These are phyloP conservation scores for Talaromyces sp. DNA, from an alignment of 2,329 filamentous ascomycete genomes.

Conservation along the genomic window DNA sequence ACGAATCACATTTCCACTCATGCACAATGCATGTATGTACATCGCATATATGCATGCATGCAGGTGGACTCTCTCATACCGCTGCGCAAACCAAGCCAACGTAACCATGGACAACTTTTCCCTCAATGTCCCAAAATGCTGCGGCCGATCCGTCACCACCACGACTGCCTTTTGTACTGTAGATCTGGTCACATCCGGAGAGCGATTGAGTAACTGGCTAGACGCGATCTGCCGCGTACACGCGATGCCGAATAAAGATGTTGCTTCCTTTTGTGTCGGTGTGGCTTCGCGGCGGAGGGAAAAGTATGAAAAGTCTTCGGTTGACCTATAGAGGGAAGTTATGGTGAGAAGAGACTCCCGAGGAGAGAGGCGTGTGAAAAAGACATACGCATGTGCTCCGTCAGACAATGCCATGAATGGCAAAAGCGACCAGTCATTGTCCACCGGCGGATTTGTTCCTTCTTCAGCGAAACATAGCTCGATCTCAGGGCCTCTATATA, in stretches of 20 bases:
- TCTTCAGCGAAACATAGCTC: slow-evolving; percentile 85
- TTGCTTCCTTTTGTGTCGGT: slow-evolving; percentile 48
- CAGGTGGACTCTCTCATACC: slow-evolving; percentile 38
- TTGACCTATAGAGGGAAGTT: slow-evolving; percentile 54
- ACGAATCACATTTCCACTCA: neutral
- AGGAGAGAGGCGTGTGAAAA: neutral
- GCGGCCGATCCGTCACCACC: slow-evolving; percentile 85
- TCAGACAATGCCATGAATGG: slow-evolving; percentile 97
- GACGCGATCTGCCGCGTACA: slow-evolving; percentile 90
- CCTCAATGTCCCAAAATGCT: slow-evolving; percentile 83
- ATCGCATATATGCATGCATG: neutral
- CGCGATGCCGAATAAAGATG: slow-evolving; percentile 90
- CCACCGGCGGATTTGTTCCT: slow-evolving; percentile 69
- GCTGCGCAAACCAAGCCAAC: slow-evolving; percentile 93
- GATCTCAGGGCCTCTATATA: slow-evolving; percentile 74
- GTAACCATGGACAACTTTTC: slow-evolving; percentile 89
- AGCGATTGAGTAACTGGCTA: slow-evolving; percentile 68
- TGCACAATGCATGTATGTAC: neutral
- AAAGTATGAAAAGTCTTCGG: slow-evolving; percentile 98
- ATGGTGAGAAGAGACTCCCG: neutral
- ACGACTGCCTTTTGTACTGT: slow-evolving; percentile 98
- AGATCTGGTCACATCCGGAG: slow-evolving; percentile 88
- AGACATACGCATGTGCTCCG: slow-evolving; percentile 79
- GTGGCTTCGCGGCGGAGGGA: slow-evolving; percentile 65
- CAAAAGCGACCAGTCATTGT: slow-evolving; percentile 85